Evolutionary conservation across 345 rosid genomes (phyloP).

Genomic region (Capsella bursapastoris): DNA sequence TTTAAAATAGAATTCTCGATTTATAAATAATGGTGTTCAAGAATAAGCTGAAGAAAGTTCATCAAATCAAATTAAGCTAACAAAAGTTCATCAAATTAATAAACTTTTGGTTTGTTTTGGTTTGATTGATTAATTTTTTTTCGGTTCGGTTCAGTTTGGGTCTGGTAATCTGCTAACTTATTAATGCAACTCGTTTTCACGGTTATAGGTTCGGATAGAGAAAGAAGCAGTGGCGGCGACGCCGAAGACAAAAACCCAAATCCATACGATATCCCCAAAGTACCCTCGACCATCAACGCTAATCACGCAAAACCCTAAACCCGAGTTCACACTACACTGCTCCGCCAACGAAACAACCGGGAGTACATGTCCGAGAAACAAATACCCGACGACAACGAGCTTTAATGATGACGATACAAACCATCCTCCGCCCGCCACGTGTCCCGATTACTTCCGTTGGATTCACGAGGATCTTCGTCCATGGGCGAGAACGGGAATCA

Average conservation of each 20-base stretch:
- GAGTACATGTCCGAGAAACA: constrained; percentile 44
- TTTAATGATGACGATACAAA: constrained; percentile 32
- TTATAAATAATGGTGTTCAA: too few species aligned
- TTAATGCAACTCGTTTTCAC: not conserved
- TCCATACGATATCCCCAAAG: constrained; percentile 19
- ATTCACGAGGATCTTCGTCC: constrained; percentile 77
- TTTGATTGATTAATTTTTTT: not conserved
- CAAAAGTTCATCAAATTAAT: too few species aligned
- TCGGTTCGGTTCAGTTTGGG: not conserved
- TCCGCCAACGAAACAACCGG: constrained; percentile 26
- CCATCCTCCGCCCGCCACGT: constrained; percentile 38
- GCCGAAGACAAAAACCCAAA: not conserved
- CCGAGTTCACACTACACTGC: constrained; percentile 37
- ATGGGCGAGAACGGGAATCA: constrained; percentile 61
- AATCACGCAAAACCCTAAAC: constrained; percentile 35
- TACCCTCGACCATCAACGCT: constrained; percentile 22
- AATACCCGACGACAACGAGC: constrained; percentile 46
- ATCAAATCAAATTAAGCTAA: too few species aligned
- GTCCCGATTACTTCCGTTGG: constrained; percentile 72
- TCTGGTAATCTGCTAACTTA: not conserved
- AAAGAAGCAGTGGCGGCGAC: constrained; percentile 23
- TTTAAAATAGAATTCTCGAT: too few species aligned
- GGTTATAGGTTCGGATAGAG: constrained; percentile 25
- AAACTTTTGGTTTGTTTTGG: too few species aligned
- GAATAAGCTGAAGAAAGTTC: too few species aligned